Percentiles rank a stretch among this genome's conserved stretches.
These are phyloP conservation scores for Oenanthe javanica DNA, from an alignment of 140 eudicot species.

Conservation along the genomic window DNA sequence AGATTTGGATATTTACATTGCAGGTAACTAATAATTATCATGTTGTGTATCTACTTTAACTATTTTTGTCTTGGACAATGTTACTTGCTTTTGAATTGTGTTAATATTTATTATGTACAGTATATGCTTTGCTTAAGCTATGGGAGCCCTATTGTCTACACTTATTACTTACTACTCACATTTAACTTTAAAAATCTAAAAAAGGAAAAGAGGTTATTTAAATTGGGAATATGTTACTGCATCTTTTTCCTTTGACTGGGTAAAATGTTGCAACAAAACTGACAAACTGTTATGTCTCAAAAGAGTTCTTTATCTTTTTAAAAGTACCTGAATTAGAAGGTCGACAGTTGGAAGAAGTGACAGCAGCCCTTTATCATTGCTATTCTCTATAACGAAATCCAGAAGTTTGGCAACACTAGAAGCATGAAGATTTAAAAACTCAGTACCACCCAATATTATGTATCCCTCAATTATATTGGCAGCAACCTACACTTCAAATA, in stretches of 20 bases:
- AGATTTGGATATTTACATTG: background rate
- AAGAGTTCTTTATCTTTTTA: background rate
- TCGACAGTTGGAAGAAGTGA: slow-evolving; percentile 83
- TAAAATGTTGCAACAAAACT: background rate
- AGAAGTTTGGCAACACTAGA: slow-evolving; percentile 70
- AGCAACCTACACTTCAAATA: slow-evolving; percentile 57
- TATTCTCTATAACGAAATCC: slow-evolving; percentile 72
- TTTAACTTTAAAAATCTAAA: background rate
- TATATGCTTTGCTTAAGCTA: background rate
- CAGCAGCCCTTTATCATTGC: slow-evolving; percentile 78
- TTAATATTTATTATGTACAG: background rate
- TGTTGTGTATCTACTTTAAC: background rate
- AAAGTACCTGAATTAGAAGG: slow-evolving; percentile 70
- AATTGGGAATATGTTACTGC: background rate
- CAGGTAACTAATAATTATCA: background rate
- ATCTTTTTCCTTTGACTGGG: background rate
- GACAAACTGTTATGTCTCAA: background rate
- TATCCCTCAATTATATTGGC: slow-evolving; percentile 75
- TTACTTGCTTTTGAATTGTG: background rate
- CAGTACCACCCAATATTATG: slow-evolving; percentile 74
- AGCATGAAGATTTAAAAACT: slow-evolving; percentile 79
- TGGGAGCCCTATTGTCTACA: background rate
- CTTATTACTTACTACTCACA: background rate
- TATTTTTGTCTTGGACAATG: background rate
- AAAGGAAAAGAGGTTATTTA: background rate